Base-by-base conservation (phyloP, 176 grass and related monocot genomes). In the Bromus sterilis region DNA sequence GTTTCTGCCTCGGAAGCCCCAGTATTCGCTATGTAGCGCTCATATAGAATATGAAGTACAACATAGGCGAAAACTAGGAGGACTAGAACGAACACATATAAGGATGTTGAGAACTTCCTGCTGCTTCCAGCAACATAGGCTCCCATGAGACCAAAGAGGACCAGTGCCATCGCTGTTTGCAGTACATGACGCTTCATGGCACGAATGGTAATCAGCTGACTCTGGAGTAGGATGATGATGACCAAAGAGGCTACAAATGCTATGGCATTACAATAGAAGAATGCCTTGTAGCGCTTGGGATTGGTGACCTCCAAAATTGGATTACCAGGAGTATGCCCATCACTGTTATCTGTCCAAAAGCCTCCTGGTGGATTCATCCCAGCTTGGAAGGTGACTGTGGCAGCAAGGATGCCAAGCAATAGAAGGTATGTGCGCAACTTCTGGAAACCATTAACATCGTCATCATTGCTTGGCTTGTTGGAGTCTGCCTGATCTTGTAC, bases 261-360 rank as follows among this genome's bases (percentile, higher is more conserved):
- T 1, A 71, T 92, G 2, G 86, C 78, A 76, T 92, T 92, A 60
- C 86, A 87, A 11, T 89, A 92, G 68, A 89, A 92, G 79, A 89
- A 92, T 18, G 16, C 32, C 21, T 56, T 85, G 59, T 92, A 92
- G 7, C 74, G 86, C 26, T 20, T 75, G 0, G 64, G 46, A 37
- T 48, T 29, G 14, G 36, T 70, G 7, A 18, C 11, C 60, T 55
- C 74, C 56, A 89, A 63, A 53, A 92, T 86, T 75, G 90, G 28
- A n/a, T 89, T n/a, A 1, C 80, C 81, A 0, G 70, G 36, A 67
- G 13, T 11, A 85, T 89, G 71, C 13, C 25, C 76, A 68, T 89
- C 21, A 1, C 7, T 18, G 42, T 0, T 88, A 33, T 80, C 71
- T 80, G 30, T 29, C 82, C 87, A 89, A 69, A 84, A 84, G 8